Conservation (phyloP, 2,329 filamentous ascomycete species). For the Aspergillus eucalypticola region DNA sequence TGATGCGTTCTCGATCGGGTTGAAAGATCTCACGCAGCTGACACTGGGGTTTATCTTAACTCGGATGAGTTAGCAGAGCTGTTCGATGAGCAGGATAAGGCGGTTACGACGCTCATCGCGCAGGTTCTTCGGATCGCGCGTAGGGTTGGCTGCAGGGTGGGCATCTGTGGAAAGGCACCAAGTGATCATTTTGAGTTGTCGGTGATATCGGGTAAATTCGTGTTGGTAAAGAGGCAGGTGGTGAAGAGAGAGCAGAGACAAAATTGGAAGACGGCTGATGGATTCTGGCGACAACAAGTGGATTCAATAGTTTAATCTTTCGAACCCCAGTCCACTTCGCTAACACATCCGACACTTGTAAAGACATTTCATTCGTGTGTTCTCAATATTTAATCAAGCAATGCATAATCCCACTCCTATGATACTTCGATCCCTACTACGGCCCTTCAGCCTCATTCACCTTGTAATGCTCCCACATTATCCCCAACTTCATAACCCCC, state of each 20-base stretch:
- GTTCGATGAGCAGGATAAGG: constrained; percentile 44
- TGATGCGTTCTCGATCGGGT: constrained; percentile 47
- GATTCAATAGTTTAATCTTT: not conserved
- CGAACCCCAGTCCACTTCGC: too few relatives aligned
- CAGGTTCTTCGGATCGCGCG: constrained; percentile 34
- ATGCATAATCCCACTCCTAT: not conserved
- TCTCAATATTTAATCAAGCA: not conserved
- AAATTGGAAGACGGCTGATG: not conserved
- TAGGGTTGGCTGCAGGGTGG: constrained; percentile 38
- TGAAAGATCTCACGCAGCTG: constrained; percentile 45
- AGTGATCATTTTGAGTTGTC: constrained; percentile 46
- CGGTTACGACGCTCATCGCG: constrained; percentile 44
- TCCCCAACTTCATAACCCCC: constrained; percentile 5
- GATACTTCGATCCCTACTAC: not conserved
- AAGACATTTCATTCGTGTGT: not conserved
- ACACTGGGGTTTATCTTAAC: constrained; percentile 45
- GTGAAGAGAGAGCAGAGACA: not conserved
- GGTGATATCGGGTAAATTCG: constrained; percentile 44
- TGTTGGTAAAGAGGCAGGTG: constrained; percentile 33
- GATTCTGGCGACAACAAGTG: not conserved
- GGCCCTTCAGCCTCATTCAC: too few relatives aligned
- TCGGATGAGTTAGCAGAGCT: constrained; percentile 39
- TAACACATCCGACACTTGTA: too few relatives aligned
- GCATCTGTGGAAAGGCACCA: constrained; percentile 44
- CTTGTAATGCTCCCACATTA: too few relatives aligned